A percentile compares a stretch with the other conserved stretches of the same genome.
Conservation (phyloP, 1,139 yeast genomes). For the Geotrichum histeridarum region DNA sequence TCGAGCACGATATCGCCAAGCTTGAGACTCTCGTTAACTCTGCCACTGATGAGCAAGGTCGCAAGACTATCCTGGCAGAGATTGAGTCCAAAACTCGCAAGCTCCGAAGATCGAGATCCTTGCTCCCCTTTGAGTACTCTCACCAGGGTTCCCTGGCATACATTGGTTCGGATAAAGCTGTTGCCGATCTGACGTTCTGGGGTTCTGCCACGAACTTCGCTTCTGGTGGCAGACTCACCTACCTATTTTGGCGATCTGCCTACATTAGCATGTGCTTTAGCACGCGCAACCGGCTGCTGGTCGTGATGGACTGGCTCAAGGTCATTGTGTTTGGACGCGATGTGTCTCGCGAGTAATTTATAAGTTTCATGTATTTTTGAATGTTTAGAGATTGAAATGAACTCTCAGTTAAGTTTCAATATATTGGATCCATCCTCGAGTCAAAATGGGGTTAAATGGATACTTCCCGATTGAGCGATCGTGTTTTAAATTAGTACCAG, state of each 20-base stretch:
- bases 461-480: background rate
- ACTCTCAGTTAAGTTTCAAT: too few species aligned
- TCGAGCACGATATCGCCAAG: slow-evolving; percentile 43
- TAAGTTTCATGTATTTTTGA: background rate
- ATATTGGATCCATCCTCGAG: too few species aligned
- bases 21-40: slow-evolving; percentile 42
- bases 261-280: slow-evolving; percentile 90
- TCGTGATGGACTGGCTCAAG: slow-evolving; percentile 82
- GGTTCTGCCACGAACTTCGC: slow-evolving; percentile 74
- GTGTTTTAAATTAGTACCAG: too few species aligned
- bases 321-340: slow-evolving; percentile 87
- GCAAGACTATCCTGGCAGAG: slow-evolving; percentile 36
- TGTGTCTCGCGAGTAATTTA: slow-evolving; percentile 41
- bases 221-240: slow-evolving; percentile 80
- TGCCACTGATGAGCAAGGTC: slow-evolving; percentile 33
- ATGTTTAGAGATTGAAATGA: too few species aligned
- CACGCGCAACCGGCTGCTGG: slow-evolving; percentile 78
- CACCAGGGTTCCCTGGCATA: slow-evolving; percentile 64
- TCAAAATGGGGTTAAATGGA: too few species aligned
- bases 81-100: slow-evolving; percentile 40
- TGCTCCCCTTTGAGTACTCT: slow-evolving; percentile 59
- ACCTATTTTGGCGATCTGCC: slow-evolving; percentile 91
- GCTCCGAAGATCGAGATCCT: slow-evolving; percentile 61
- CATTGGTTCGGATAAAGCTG: slow-evolving; percentile 84
- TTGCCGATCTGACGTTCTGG: slow-evolving; percentile 78